phyloP scores from a whole-genome alignment of 352 stramenopile species.

The Phytophthora foliorum region DNA sequence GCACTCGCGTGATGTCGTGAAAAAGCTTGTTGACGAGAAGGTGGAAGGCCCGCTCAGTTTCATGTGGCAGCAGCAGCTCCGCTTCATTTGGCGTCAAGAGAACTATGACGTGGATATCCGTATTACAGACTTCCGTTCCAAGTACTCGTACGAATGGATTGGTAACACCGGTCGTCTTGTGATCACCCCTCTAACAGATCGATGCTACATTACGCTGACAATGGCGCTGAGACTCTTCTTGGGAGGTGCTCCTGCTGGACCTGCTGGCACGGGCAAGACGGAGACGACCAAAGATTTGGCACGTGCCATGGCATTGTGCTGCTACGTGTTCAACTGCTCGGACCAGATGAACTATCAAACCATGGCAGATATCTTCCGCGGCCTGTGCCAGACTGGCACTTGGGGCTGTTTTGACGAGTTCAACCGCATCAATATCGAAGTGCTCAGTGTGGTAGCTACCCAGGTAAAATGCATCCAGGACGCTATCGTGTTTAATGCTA shows the following conservation, averaged over 20 bases:
- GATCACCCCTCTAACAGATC: conserved; percentile 96
- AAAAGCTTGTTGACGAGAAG: conserved; percentile 89
- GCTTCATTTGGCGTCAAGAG: conserved; percentile 93
- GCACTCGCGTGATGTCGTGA: conserved; percentile 95
- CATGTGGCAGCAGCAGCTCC: conserved; percentile 90
- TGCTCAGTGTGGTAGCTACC: conserved; percentile 87
- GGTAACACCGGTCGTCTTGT: conserved; percentile 93
- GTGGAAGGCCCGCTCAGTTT: conserved; percentile 90
- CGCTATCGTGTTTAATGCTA: conserved; percentile 89
- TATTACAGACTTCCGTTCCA: conserved; percentile 97
- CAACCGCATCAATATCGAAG: conserved; percentile 92
- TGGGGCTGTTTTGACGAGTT: conserved; percentile 93
- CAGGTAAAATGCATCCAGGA: conserved; percentile 91
- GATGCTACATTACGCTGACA: conserved; percentile 98
- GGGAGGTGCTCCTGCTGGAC: conserved; percentile 94
- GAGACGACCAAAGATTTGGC: conserved; percentile 91
- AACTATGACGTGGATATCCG: conserved; percentile 97
- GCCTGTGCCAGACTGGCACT: conserved; percentile 84
- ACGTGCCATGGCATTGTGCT: conserved; percentile 86
- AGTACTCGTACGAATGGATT: conserved; percentile 93
- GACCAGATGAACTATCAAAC: conserved; percentile 94
- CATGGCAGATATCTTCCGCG: conserved; percentile 91
- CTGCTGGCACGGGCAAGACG: conserved; percentile 93
- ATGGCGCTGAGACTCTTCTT: conserved; percentile 97
- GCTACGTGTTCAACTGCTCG: conserved; percentile 93